Percentiles rank a stretch among this genome's conserved stretches.
These are phyloP conservation scores for Chaetomium sp. DNA, from an alignment of 2,329 filamentous ascomycete species.

Conservation along the genomic window DNA sequence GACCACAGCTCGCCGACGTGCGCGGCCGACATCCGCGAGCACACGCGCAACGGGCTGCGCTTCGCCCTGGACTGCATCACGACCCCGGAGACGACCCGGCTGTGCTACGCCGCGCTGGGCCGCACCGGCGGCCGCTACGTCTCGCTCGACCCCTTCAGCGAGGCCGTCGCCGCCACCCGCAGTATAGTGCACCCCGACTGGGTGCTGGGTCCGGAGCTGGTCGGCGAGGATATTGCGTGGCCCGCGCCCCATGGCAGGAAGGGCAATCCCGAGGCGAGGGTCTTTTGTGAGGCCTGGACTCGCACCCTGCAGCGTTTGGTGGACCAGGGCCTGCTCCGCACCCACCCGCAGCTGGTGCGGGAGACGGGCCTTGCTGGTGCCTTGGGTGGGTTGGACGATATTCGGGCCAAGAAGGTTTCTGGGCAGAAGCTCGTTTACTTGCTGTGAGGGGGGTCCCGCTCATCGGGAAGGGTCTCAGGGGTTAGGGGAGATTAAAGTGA, in stretches of 20 bases:
- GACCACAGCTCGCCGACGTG: conserved; percentile 47
- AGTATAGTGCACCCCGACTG: background rate
- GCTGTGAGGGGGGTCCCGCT: background rate
- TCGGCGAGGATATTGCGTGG: conserved; percentile 1
- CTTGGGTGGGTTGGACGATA: conserved; percentile 6
- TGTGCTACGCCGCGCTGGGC: conserved; percentile 46
- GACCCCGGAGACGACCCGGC: conserved; percentile 38
- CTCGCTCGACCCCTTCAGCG: conserved; percentile 41
- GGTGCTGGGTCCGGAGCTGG: background rate
- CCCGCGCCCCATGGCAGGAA: background rate
- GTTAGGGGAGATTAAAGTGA: background rate
- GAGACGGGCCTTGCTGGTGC: background rate
- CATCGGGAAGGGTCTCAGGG: background rate
- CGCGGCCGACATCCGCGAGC: conserved; percentile 41
- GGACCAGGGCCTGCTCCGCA: background rate
- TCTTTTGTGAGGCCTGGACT: conserved; percentile 3
- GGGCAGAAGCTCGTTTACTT: conserved; percentile 20
- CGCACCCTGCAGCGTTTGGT: conserved; percentile 7
- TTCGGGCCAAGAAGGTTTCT: background rate
- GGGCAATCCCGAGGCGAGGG: background rate
- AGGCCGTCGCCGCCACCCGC: conserved; percentile 11
- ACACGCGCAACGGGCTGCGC: conserved; percentile 44
- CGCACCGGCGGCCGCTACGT: conserved; percentile 45
- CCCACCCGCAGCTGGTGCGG: conserved; percentile 9
- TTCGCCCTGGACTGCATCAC: conserved; percentile 50